Conservation (phyloP, 1,284 basidiomycete genomes). For the Irpex lacteus region DNA sequence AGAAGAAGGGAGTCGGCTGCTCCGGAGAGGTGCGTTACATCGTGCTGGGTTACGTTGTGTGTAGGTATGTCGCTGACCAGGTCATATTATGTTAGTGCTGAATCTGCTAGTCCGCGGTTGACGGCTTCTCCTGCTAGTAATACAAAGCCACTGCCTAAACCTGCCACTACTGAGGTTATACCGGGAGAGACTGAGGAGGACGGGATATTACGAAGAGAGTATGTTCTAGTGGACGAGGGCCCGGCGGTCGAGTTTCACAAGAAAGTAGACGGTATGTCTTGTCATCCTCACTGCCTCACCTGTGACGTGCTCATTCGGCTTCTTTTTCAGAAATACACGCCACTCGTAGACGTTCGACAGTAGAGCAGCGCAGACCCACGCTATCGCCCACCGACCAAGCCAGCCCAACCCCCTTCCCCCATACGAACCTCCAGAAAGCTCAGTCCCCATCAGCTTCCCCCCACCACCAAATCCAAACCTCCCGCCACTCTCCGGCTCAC, state of each 20-base stretch:
- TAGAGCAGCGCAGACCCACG: constrained; percentile 44
- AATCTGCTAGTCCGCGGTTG: neutral
- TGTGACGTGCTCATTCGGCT: constrained; percentile 8
- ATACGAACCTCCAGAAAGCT: constrained; percentile 26
- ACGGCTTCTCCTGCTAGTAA: neutral
- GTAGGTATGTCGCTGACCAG: neutral
- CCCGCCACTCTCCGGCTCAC: constrained; percentile 60
- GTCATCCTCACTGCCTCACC: neutral
- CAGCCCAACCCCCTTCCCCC: constrained; percentile 28
- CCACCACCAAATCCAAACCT: constrained; percentile 46
- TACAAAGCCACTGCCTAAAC: constrained; percentile 20
- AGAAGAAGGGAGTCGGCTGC: constrained; percentile 33
- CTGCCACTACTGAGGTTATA: constrained; percentile 61
- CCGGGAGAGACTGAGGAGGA: constrained; percentile 84
- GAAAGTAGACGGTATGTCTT: constrained; percentile 66
- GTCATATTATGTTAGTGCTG: neutral
- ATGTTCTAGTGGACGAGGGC: constrained; percentile 75
- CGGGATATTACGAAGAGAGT: constrained; percentile 68
- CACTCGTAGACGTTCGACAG: constrained; percentile 54
- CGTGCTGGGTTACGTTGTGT: too few relatives aligned
- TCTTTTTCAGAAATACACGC: constrained; percentile 58
- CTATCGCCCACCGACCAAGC: constrained; percentile 38
- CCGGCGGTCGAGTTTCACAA: constrained; percentile 74
- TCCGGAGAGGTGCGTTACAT: constrained; percentile 9
- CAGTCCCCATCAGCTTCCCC: constrained; percentile 56